Percentiles rank a stretch among this genome's conserved stretches.
Conservation (phyloP, 768 basidiomycete species). For the Collybia mongolica region DNA sequence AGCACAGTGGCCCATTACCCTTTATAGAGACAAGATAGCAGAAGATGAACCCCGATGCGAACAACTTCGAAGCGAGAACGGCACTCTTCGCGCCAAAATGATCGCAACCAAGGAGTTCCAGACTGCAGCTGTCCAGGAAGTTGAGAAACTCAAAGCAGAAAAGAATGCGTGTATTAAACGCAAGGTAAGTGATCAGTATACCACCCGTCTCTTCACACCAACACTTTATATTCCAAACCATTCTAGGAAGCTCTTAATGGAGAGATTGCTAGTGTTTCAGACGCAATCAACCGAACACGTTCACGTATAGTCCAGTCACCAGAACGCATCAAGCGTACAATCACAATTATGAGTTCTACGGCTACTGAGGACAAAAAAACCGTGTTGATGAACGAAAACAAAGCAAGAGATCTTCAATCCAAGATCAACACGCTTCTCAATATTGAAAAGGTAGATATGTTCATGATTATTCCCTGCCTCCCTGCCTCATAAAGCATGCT, state of each 20-base stretch:
- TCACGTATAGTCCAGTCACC: slow-evolving; percentile 89
- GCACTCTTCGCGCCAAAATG: slow-evolving; percentile 59
- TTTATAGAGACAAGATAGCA: slow-evolving; percentile 54
- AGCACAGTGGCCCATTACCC: background rate
- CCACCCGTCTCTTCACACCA: background rate
- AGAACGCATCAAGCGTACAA: slow-evolving; percentile 83
- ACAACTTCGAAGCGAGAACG: slow-evolving; percentile 58
- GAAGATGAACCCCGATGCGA: slow-evolving; percentile 71
- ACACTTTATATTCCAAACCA: background rate
- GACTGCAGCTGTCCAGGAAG: slow-evolving; percentile 54
- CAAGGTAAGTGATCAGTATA: slow-evolving; percentile 42
- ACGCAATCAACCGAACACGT: slow-evolving; percentile 61
- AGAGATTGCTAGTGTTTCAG: slow-evolving; percentile 57
- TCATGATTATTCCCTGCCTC: background rate
- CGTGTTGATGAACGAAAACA: slow-evolving; percentile 64
- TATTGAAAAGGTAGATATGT: slow-evolving; percentile 69
- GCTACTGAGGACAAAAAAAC: slow-evolving; percentile 71
- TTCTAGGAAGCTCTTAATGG: slow-evolving; percentile 58
- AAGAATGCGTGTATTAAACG: slow-evolving; percentile 62
- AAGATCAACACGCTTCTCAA: slow-evolving; percentile 69
- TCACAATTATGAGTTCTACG: slow-evolving; percentile 68
- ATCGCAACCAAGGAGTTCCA: slow-evolving; percentile 70
- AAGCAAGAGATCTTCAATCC: slow-evolving; percentile 72
- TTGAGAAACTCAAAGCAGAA: slow-evolving; percentile 71
- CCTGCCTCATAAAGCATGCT: slow-evolving; percentile 7